Percentiles rank a stretch among this genome's conserved stretches.
Conservation (phyloP, 1,139 yeast genomes). For the Saccharomyces hybrid region DNA sequence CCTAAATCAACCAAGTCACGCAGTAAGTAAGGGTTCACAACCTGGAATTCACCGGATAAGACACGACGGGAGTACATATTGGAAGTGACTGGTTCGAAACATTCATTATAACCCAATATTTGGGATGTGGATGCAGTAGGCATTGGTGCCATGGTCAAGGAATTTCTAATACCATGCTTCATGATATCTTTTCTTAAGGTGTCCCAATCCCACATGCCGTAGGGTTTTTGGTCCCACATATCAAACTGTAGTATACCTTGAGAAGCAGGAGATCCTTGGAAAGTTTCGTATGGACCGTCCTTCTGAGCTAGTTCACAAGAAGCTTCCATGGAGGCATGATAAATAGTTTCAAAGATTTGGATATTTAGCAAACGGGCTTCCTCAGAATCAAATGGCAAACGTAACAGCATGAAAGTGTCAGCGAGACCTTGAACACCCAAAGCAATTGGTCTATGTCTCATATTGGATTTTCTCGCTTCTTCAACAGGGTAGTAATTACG, state of each 20-base stretch:
- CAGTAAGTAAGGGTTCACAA: slow-evolving; percentile 74
- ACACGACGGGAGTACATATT: slow-evolving; percentile 82
- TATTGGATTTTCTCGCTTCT: slow-evolving; percentile 59
- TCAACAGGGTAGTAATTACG: slow-evolving; percentile 69
- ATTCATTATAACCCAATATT: slow-evolving; percentile 79
- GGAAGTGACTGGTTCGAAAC: slow-evolving; percentile 86
- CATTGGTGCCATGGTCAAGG: slow-evolving; percentile 85
- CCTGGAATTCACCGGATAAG: slow-evolving; percentile 79
- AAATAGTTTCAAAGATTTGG: slow-evolving; percentile 82
- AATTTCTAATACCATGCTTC: slow-evolving; percentile 65
- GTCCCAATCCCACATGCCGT: slow-evolving; percentile 61
- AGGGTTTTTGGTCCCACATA: slow-evolving; percentile 48
- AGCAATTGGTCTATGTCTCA: slow-evolving; percentile 77
- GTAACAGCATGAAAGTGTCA: slow-evolving; percentile 64
- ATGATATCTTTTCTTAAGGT: slow-evolving; percentile 49
- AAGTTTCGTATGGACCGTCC: slow-evolving; percentile 60
- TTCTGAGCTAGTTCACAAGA: slow-evolving; percentile 62
- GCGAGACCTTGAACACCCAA: slow-evolving; percentile 89
- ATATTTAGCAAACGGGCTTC: slow-evolving; percentile 66
- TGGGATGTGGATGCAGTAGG: slow-evolving; percentile 96
- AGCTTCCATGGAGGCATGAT: slow-evolving; percentile 78
- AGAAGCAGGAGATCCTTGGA: slow-evolving; percentile 75
- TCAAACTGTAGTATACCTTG: slow-evolving; percentile 72
- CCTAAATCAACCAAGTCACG: slow-evolving; percentile 77
- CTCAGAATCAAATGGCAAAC: slow-evolving; percentile 70